Conservation (phyloP, 2,329 filamentous ascomycete species). For the Pseudopyrenochaeta lycopersici region DNA sequence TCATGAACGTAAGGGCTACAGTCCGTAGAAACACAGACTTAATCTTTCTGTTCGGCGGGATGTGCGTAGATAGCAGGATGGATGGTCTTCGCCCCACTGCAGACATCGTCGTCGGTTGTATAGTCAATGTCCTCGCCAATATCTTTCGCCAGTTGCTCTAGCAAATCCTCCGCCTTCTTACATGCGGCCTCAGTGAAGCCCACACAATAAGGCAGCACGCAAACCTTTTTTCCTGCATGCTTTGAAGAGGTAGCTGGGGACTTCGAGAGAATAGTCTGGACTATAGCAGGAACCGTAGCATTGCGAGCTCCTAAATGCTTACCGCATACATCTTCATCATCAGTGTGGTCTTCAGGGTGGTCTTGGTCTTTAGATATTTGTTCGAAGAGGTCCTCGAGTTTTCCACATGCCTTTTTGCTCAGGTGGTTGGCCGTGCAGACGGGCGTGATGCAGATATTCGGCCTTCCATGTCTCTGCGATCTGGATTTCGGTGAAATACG, state of each 20-base stretch:
- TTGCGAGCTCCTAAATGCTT: background rate
- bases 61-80: background rate
- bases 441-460: background rate
- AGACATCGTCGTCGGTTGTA: constrained; percentile 4
- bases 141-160: background rate
- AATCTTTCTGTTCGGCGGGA: background rate
- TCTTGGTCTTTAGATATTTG: background rate
- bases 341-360: background rate
- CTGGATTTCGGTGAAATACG: no score
- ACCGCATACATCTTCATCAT: background rate
- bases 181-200: background rate
- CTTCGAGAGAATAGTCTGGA: background rate
- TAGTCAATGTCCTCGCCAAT: background rate
- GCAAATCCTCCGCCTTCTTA: background rate
- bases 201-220: background rate
- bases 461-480: background rate
- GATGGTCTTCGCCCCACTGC: background rate
- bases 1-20: no score
- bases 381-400: background rate
- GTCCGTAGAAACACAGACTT: no score
- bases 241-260: background rate
- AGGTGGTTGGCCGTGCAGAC: background rate
- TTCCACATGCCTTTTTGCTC: background rate
- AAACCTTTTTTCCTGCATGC: background rate
- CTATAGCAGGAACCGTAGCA: background rate